These are phyloP conservation scores for Podaxis carcinomalis DNA, from an alignment of 768 basidiomycete species.

Conservation along the genomic window DNA sequence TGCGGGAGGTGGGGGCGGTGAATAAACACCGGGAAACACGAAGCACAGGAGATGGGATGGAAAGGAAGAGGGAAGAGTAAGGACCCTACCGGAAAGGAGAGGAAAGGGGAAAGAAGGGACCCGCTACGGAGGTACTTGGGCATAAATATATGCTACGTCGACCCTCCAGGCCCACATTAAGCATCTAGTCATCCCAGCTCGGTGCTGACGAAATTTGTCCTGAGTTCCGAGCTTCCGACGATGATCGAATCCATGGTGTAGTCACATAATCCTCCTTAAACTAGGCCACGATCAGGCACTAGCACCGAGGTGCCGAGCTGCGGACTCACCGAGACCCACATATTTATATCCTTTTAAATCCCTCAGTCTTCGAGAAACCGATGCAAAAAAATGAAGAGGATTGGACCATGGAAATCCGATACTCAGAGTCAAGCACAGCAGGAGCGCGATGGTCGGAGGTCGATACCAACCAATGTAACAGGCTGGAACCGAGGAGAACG, in stretches of 20 bases:
- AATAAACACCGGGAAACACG: not conserved
- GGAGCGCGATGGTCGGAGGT: too few relatives aligned
- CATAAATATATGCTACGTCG: constrained; percentile 5
- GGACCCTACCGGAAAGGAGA: not conserved
- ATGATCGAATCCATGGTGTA: not conserved
- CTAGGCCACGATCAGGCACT: not conserved
- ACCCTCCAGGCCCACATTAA: not conserved
- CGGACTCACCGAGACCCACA: not conserved
- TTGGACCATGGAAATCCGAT: too few relatives aligned
- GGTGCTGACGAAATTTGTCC: not conserved
- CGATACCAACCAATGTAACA: too few relatives aligned
- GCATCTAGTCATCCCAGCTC: too few relatives aligned
- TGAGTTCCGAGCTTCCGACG: not conserved
- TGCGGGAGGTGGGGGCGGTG: not conserved
- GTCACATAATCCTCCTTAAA: not conserved
- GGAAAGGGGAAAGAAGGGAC: not conserved
- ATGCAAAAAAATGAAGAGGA: too few relatives aligned
- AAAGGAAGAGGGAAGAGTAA: not conserved
- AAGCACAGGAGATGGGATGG: not conserved
- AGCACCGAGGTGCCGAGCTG: not conserved
- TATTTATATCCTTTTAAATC: not conserved
- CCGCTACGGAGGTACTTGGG: not conserved
- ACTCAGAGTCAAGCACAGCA: too few relatives aligned
- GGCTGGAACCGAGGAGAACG: too few relatives aligned
- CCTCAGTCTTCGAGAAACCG: not conserved